These are phyloP conservation scores for Aureobasidium namibiae DNA, from an alignment of 2,329 filamentous ascomycete species.

Conservation along the genomic window DNA sequence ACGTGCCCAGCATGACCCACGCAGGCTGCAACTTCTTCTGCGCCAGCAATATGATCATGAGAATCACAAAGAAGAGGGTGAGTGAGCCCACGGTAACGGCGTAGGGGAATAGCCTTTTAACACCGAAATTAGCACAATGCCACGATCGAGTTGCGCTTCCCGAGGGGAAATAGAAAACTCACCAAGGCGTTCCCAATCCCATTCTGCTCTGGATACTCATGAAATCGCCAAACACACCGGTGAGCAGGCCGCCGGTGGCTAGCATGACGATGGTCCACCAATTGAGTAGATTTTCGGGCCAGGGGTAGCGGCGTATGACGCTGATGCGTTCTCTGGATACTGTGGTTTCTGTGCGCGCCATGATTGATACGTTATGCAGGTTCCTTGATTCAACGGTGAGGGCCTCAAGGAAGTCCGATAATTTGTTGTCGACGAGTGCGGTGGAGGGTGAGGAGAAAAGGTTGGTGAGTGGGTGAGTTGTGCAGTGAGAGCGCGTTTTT, in stretches of 20 bases:
- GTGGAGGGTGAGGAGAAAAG: no score
- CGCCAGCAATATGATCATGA: constrained; percentile 49
- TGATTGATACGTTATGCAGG: background rate
- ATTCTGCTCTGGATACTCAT: constrained; percentile 50
- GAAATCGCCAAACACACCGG: constrained; percentile 55
- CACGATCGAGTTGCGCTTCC: no score
- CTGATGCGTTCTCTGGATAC: constrained; percentile 1
- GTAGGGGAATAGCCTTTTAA: constrained; percentile 54
- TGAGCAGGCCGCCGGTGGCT: constrained; percentile 46
- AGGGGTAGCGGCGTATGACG: constrained; percentile 40
- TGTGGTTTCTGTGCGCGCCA: constrained; percentile 10
- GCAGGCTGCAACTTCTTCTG: constrained; percentile 50
- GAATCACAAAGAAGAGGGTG: constrained; percentile 49
- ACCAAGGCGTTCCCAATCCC: constrained; percentile 53
- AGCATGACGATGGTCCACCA: constrained; percentile 58
- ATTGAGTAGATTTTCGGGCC: constrained; percentile 58
- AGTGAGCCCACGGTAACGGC: constrained; percentile 51
- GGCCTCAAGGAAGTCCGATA: no score
- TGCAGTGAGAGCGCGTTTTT: no score
- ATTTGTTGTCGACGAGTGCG: no score
- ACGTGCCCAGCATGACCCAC: constrained; percentile 51
- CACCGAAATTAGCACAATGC: background rate
- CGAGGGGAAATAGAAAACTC: constrained; percentile 23
- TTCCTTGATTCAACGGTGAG: background rate
- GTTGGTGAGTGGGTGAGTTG: no score